Evolutionary conservation across 192 early-diverging fungal genomes (phyloP).

Genomic region (Phlyctochytrium bullatum): DNA sequence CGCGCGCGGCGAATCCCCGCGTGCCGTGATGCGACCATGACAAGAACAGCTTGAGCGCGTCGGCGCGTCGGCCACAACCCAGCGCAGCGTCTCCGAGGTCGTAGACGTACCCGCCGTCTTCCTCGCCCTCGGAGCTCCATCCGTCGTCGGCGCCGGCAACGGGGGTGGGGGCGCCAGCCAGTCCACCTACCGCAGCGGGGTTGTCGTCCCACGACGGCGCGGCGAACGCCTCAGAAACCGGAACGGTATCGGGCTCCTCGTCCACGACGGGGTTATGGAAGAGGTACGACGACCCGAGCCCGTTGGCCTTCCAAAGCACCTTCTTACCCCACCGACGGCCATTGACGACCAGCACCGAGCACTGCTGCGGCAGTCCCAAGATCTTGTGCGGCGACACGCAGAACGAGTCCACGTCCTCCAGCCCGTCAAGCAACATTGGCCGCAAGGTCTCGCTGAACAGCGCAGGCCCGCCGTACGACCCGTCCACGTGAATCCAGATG

Average conservation of each 20-base stretch:
- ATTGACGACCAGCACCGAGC: conserved; percentile 66
- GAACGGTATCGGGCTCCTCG: too few relatives aligned
- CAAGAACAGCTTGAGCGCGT: conserved; percentile 77
- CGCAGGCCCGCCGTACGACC: conserved; percentile 72
- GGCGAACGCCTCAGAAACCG: too few relatives aligned
- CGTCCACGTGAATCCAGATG: conserved; percentile 66
- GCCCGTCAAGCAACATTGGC: not conserved
- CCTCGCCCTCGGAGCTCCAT: conserved; percentile 7
- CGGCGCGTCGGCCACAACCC: conserved; percentile 76
- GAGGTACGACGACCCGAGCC: conserved; percentile 64
- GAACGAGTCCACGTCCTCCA: conserved; percentile 59
- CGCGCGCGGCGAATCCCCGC: conserved; percentile 51
- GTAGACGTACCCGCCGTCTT: conserved; percentile 40
- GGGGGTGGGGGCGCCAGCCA: not conserved
- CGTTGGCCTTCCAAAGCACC: conserved; percentile 61
- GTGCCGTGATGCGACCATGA: conserved; percentile 74
- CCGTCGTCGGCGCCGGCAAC: not conserved
- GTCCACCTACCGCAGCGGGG: too few relatives aligned
- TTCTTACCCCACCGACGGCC: conserved; percentile 28
- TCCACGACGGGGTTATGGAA: conserved; percentile 40
- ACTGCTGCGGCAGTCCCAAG: conserved; percentile 74
- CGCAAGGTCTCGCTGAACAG: conserved; percentile 52
- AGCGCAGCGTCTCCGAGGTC: conserved; percentile 76
- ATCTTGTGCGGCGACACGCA: conserved; percentile 83
- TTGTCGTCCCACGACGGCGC: too few relatives aligned